Evolutionary conservation across 176 grass and related monocot species (phyloP).

Genomic region (Saccharum officinarum): DNA sequence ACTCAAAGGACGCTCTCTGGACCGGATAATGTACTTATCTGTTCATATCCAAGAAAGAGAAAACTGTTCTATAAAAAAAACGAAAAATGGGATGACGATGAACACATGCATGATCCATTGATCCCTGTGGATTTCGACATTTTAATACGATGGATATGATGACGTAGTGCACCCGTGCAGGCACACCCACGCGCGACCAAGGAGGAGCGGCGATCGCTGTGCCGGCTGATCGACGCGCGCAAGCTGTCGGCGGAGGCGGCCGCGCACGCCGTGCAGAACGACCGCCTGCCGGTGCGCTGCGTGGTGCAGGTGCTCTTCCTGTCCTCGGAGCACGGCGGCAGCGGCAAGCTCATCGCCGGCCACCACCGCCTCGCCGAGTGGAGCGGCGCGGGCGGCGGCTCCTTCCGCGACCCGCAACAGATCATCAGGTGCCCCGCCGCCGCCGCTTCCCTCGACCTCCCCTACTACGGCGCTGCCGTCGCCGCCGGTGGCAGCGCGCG

Average conservation of each 20-base stretch:
- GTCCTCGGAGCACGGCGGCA: constrained; percentile 50
- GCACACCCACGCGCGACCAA: constrained; percentile 73
- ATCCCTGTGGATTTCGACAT: no score
- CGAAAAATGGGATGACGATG: no score
- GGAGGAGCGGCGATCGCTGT: constrained; percentile 73
- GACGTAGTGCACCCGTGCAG: constrained; percentile 20
- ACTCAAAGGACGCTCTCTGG: no score
- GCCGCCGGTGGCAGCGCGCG: constrained; percentile 20
- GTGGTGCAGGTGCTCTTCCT: constrained; percentile 81
- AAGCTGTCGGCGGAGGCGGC: constrained; percentile 89
- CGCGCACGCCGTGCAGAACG: constrained; percentile 89
- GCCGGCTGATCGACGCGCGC: constrained; percentile 76
- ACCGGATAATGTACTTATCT: no score
- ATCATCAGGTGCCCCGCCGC: constrained; percentile 46
- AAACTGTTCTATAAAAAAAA: no score
- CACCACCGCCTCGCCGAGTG: constrained; percentile 51
- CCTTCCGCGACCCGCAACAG: constrained; percentile 52
- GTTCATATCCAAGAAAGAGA: no score
- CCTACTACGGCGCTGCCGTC: background rate
- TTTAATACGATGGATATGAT: no score
- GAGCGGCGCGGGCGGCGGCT: constrained; percentile 27
- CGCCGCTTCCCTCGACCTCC: constrained; percentile 19
- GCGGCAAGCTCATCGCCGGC: constrained; percentile 40
- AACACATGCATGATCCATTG: no score
- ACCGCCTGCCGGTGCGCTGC: constrained; percentile 82